Evolutionary conservation across 1,139 yeast genomes (phyloP).

Genomic region (Blastobotrys aristatus): DNA sequence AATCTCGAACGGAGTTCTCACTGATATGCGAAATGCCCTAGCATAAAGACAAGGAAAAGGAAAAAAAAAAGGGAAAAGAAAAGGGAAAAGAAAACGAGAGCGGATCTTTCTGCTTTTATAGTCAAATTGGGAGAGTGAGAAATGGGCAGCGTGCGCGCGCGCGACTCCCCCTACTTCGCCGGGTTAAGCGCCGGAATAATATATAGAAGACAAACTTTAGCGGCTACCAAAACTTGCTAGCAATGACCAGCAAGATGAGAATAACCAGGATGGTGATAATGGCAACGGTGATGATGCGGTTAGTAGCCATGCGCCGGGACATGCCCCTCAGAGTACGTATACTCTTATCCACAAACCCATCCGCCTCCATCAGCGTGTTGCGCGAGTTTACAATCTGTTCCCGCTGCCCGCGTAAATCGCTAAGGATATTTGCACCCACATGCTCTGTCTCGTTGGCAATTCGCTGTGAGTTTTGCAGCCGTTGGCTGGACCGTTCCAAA

Average conservation of each 20-base stretch:
- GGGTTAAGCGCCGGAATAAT: no score
- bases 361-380: conserved; percentile 82
- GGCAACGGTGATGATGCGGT: conserved; percentile 89
- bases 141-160: no score
- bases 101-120: no score
- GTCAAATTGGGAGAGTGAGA: no score
- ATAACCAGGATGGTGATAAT: conserved; percentile 84
- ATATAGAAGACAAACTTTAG: no score
- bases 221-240: conserved; percentile 80
- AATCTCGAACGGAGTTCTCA: conserved; percentile 99
- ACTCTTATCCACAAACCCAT: conserved; percentile 85
- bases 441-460: conserved; percentile 89
- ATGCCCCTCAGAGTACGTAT: conserved; percentile 81
- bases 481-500: conserved; percentile 74
- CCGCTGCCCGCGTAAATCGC: conserved; percentile 85
- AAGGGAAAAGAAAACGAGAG: not conserved
- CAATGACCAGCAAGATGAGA: conserved; percentile 77
- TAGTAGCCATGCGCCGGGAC: conserved; percentile 94
- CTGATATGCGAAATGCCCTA: conserved; percentile 99
- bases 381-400: conserved; percentile 87
- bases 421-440: conserved; percentile 86
- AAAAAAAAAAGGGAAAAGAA: conserved; percentile 6
- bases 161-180: no score
- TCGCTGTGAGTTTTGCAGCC: conserved; percentile 82
- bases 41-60: conserved; percentile 83